Percentiles rank a stretch among this genome's conserved stretches.
Conservation (phyloP, 106 monocot genomes). For the Dioscorea alata region DNA sequence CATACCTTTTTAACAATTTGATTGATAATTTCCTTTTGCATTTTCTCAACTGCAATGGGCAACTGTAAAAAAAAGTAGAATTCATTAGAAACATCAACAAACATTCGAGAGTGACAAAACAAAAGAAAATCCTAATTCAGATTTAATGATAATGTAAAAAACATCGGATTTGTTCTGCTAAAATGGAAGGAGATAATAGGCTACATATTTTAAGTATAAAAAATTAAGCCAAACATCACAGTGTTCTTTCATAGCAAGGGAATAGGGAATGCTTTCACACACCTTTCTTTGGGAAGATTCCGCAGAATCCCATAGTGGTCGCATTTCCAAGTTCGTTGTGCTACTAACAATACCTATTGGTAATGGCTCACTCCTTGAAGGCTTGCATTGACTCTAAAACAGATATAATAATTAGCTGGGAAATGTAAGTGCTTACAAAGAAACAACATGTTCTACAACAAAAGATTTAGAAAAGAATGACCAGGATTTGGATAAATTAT, state of each 20-base stretch:
- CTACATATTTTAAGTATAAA: no score
- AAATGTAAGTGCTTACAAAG: no score
- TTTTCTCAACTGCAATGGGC: constrained; percentile 67
- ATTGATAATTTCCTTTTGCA: constrained; percentile 59
- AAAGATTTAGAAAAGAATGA: not conserved
- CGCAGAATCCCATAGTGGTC: constrained; percentile 19
- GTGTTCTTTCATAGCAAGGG: no score
- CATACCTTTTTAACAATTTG: constrained; percentile 60
- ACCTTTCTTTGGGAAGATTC: constrained; percentile 29
- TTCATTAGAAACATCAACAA: no score
- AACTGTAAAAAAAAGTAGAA: no score
- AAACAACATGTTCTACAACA: no score
- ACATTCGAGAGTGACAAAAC: no score
- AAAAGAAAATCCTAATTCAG: no score
- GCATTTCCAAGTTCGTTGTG: constrained; percentile 45
- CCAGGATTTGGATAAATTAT: constrained; percentile 27
- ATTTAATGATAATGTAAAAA: no score
- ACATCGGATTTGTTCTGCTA: no score
- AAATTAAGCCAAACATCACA: no score
- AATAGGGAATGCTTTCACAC: not conserved
- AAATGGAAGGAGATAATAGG: no score
- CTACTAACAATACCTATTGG: constrained; percentile 45
- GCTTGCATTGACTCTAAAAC: constrained; percentile 20
- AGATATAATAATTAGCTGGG: not conserved
- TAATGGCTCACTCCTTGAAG: constrained; percentile 39